Conservation (phyloP, 148 eudicot genomes). For the Gaultheria prostrata region DNA sequence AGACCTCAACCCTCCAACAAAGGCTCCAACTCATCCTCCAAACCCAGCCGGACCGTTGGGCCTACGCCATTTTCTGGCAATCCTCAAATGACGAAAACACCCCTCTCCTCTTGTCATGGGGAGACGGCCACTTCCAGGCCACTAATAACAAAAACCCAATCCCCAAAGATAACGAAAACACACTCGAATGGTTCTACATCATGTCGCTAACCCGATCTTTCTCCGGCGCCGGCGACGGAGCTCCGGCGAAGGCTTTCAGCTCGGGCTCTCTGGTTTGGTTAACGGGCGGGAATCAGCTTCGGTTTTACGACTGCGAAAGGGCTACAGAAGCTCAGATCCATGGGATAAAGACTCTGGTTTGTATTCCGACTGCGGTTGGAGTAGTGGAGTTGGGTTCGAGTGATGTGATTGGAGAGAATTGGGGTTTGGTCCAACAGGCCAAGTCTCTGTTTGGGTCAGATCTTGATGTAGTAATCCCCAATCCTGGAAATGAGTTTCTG, state of each 20-base stretch:
- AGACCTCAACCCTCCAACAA: slow-evolving; percentile 20
- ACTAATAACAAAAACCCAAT: slow-evolving; percentile 11
- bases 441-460: slow-evolving; percentile 36
- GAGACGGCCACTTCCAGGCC: slow-evolving; percentile 57
- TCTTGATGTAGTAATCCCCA: background rate
- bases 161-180: slow-evolving; percentile 18
- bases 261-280: slow-evolving; percentile 58
- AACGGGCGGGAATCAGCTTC: slow-evolving; percentile 43
- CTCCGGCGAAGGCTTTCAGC: slow-evolving; percentile 49
- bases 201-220: slow-evolving; percentile 46
- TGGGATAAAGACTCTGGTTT: slow-evolving; percentile 64
- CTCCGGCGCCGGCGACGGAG: slow-evolving; percentile 27
- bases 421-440: slow-evolving; percentile 51
- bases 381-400: slow-evolving; percentile 72
- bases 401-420: slow-evolving; percentile 42
- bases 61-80: slow-evolving; percentile 83
- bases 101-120: slow-evolving; percentile 47
- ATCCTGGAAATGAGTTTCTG: background rate
- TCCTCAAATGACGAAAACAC: slow-evolving; percentile 19
- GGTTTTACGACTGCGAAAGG: slow-evolving; percentile 54
- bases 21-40: slow-evolving; percentile 49
- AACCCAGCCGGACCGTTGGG: slow-evolving; percentile 54
- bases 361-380: slow-evolving; percentile 50
- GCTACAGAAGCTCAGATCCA: slow-evolving; percentile 66
- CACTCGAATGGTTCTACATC: slow-evolving; percentile 69